Base-by-base conservation (phyloP, 805 yeast species). In the Candida anglica region DNA sequence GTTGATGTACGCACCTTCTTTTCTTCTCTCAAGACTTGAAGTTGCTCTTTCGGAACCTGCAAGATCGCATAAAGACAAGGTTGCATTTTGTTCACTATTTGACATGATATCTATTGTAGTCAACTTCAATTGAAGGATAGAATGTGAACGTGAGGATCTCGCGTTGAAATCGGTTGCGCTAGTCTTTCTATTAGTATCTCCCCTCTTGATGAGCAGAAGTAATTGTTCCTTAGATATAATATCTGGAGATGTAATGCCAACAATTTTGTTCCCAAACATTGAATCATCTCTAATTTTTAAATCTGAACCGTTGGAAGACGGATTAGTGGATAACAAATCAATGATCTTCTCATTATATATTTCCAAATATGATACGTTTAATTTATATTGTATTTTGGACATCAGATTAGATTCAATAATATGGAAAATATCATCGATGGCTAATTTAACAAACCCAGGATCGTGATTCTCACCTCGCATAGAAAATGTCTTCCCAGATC, bases 21-120 rank as follows among this genome's bases (percentile, higher is more conserved):
- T 86, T 36, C 97, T 67, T 47, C 98, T 72, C 51, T 86, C 96
- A 1, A 67, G 58, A 47, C 81, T 80, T 8, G 76, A 61, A 0
- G 85, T 69, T 0, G 94, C 95, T 33, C 84, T 73, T 59, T 91
- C 98, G n/a, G 95, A 84, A 19, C 98, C 98, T 0, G 98, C 98
- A 50, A 91, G 71, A 60, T 91, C 98, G 64, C 98, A 91, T 36
- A 91, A 68, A 21, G 91, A 86, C 20, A 91, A 73, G 0, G 87
- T 79, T 22, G 88, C 73, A 24, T 66, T 58, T 11, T 58, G 61
- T 34, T 66, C 71, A 0, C 52, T 43, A 4, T 68, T 71, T 9
- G 65, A 57, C 0, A 49, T 42, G 9, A 62, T 35, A 52, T 73
- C 74, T 2, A 69, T 63, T 4, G 66, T 55, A 3, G 64, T 63